These are phyloP conservation scores for Suillus occidentalis DNA, from an alignment of 768 basidiomycete species.

Conservation along the genomic window DNA sequence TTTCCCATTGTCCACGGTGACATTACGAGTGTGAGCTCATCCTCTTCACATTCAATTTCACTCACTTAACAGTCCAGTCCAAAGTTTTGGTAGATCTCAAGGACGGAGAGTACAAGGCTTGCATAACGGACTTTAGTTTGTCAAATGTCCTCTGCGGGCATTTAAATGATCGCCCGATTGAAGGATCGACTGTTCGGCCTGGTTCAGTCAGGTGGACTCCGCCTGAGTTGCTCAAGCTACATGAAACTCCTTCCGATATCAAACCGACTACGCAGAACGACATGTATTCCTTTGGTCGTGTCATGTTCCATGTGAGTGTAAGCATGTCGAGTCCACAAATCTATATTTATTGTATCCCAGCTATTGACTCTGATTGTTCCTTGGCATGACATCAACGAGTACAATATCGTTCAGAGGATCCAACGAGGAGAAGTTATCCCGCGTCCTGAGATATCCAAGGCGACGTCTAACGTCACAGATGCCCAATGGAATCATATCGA, in stretches of 20 bases:
- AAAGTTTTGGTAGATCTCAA: constrained; percentile 17
- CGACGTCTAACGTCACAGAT: not conserved
- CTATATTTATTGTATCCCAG: not conserved
- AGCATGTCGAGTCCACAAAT: not conserved
- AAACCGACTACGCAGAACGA: no score
- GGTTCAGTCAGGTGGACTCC: constrained; percentile 7
- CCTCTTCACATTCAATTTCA: not conserved
- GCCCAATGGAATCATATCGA: not conserved
- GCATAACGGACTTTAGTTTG: constrained; percentile 46
- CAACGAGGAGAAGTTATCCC: not conserved
- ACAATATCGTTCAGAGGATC: not conserved
- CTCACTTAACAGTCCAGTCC: constrained; percentile 7
- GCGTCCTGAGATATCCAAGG: not conserved
- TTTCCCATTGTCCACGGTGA: constrained; percentile 19
- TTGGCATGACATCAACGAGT: not conserved
- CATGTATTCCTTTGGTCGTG: constrained; percentile 31
- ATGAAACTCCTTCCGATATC: no score
- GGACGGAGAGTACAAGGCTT: constrained; percentile 27
- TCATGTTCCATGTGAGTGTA: constrained; percentile 15
- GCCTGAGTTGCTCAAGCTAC: no score
- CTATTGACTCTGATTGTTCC: not conserved
- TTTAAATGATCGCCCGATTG: constrained; percentile 19
- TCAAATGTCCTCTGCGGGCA: constrained; percentile 39
- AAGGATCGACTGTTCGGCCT: constrained; percentile 27
- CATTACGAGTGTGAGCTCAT: constrained; percentile 12